phyloP scores from a whole-genome alignment of 345 rosid genomes.

The Arabis alpina region DNA sequence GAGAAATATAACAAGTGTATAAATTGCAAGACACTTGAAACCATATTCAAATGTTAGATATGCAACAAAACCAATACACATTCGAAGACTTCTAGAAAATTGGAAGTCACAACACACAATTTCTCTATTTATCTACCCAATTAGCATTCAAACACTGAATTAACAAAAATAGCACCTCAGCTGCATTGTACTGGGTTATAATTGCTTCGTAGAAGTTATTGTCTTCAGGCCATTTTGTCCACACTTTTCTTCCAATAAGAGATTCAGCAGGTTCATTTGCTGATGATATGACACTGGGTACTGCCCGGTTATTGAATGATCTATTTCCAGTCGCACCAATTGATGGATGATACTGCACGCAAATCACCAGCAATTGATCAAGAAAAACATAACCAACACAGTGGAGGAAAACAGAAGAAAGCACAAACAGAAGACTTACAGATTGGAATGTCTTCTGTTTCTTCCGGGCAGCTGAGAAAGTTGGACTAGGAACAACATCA shows the following conservation, averaged over 20 bases:
- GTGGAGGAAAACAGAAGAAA: slow-evolving; percentile 19
- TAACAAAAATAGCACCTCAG: slow-evolving; percentile 52
- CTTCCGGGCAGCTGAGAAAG: slow-evolving; percentile 79
- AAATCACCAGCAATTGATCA: slow-evolving; percentile 48
- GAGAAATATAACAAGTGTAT: slow-evolving; percentile 35
- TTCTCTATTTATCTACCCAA: slow-evolving; percentile 24
- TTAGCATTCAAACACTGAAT: slow-evolving; percentile 10
- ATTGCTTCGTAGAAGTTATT: slow-evolving; percentile 90
- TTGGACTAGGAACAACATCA: slow-evolving; percentile 77
- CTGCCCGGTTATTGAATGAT: slow-evolving; percentile 53
- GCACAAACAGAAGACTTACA: slow-evolving; percentile 48
- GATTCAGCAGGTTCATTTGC: slow-evolving; percentile 63
- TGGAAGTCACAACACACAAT: not conserved
- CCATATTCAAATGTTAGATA: slow-evolving; percentile 9
- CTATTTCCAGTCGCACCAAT: slow-evolving; percentile 60
- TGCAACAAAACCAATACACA: slow-evolving; percentile 3
- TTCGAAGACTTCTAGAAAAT: not conserved
- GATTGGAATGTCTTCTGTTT: slow-evolving; percentile 74
- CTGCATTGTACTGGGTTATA: slow-evolving; percentile 77
- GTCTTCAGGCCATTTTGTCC: slow-evolving; percentile 99
- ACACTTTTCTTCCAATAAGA: slow-evolving; percentile 83
- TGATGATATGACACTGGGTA: slow-evolving; percentile 50
- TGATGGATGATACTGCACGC: slow-evolving; percentile 64
- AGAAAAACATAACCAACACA: slow-evolving; percentile 48
- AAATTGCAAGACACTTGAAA: slow-evolving; percentile 14